Percentiles rank a stretch among this genome's conserved stretches.
Evolutionary conservation across 805 yeast genomes (phyloP).

Genomic region (Sungouiella blattae): DNA sequence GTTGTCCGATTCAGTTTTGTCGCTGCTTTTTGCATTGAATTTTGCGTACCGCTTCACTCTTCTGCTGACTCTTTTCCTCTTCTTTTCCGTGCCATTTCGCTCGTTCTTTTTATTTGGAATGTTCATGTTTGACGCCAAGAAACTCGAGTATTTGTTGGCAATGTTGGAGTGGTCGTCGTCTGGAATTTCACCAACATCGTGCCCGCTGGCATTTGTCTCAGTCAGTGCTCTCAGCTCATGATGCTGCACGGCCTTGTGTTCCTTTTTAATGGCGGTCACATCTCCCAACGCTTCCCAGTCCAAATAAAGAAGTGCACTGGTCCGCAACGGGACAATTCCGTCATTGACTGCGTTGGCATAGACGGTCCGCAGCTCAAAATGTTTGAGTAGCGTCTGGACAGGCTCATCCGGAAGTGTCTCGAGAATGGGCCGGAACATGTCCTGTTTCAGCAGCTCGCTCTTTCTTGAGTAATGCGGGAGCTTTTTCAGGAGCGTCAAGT

Average conservation of each 20-base stretch:
- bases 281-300: conserved; percentile 43
- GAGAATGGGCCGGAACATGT: conserved; percentile 31
- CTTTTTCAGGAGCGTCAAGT: conserved; percentile 35
- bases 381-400: conserved; percentile 25
- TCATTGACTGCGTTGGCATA: conserved; percentile 46
- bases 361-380: conserved; percentile 32
- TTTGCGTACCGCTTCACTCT: conserved; percentile 11
- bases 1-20: conserved; percentile 3
- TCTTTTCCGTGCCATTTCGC: conserved; percentile 1
- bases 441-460: conserved; percentile 7
- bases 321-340: conserved; percentile 44
- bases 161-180: conserved; percentile 16
- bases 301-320: conserved; percentile 39
- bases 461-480: conserved; percentile 21
- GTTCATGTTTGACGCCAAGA: conserved; percentile 11
- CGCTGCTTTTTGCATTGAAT: conserved; percentile 19
- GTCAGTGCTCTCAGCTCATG: conserved; percentile 5
- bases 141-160: conserved; percentile 10
- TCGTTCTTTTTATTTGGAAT: neutral
- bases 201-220: conserved; percentile 1
- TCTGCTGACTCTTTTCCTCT: conserved; percentile 4
- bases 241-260: conserved; percentile 5
- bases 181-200: conserved; percentile 32
- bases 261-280: conserved; percentile 25
- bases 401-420: conserved; percentile 41